These are phyloP conservation scores for Beauveria caledonica DNA, from an alignment of 2,329 filamentous ascomycete species.

Conservation along the genomic window DNA sequence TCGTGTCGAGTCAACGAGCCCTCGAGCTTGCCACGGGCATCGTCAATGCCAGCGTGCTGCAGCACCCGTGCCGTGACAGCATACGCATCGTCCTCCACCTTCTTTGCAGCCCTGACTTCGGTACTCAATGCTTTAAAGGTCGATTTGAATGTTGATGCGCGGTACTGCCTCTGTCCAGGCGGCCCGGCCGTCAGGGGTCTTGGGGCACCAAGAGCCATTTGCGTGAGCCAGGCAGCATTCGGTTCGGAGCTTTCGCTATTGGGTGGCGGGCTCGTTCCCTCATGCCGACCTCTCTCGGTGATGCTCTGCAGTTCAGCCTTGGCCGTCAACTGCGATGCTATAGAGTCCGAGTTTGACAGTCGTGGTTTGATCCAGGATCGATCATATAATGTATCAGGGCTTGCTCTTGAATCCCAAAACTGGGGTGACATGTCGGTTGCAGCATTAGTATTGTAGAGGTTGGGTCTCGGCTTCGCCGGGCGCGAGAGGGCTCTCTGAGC, in stretches of 20 bases:
- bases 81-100: conserved; percentile 17
- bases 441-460: conserved; percentile 2
- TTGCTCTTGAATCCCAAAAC: not conserved
- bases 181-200: conserved; percentile 46
- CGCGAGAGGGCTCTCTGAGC: conserved; percentile 39
- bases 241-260: conserved; percentile 14
- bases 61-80: conserved; percentile 18
- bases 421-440: not conserved
- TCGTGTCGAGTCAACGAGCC: conserved; percentile 9
- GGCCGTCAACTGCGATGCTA: conserved; percentile 6
- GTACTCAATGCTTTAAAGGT: conserved; percentile 27
- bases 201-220: conserved; percentile 34
- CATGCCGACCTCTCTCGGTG: not conserved
- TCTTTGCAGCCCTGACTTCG: conserved; percentile 17
- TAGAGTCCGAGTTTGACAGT: conserved; percentile 8
- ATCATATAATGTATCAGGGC: not conserved
- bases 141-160: conserved; percentile 34
- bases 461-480: conserved; percentile 19
- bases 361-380: not conserved
- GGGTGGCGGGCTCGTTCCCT: conserved; percentile 1
- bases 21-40: conserved; percentile 6
- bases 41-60: conserved; percentile 17
- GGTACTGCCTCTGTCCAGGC: conserved; percentile 44
- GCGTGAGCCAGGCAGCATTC: conserved; percentile 18
- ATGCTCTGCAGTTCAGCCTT: conserved; percentile 2